These are phyloP conservation scores for Candida pseudoglaebosa DNA, from an alignment of 805 yeast species.

Conservation along the genomic window DNA sequence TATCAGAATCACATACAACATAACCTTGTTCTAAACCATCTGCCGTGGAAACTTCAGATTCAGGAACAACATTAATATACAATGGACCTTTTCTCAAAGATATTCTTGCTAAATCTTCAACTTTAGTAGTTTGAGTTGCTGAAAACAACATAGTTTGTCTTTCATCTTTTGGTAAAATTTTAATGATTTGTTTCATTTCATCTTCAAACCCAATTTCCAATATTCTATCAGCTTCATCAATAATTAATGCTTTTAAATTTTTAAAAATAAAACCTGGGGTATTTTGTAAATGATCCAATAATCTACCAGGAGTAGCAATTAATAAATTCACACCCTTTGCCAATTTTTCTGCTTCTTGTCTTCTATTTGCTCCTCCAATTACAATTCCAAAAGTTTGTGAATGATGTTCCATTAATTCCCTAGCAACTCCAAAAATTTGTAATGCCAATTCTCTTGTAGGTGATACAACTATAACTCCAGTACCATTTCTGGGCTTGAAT, in stretches of 20 bases:
- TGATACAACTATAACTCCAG: constrained; percentile 92
- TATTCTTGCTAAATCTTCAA: constrained; percentile 95
- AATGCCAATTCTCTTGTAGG: constrained; percentile 98
- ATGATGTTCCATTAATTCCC: constrained; percentile 87
- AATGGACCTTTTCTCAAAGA: constrained; percentile 90
- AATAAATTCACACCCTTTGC: constrained; percentile 89
- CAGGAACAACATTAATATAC: constrained; percentile 89
- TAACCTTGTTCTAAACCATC: constrained; percentile 98
- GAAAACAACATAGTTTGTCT: constrained; percentile 97
- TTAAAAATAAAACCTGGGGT: constrained; percentile 91
- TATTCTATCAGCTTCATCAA: constrained; percentile 98
- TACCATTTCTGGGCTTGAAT: constrained; percentile 97
- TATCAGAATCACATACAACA: constrained; percentile 95
- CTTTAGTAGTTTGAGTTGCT: constrained; percentile 99
- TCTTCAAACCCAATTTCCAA: constrained; percentile 98
- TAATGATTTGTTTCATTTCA: constrained; percentile 96
- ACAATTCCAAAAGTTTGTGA: constrained; percentile 95
- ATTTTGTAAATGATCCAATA: constrained; percentile 93
- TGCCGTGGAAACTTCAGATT: constrained; percentile 82
- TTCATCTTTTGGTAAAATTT: constrained; percentile 85
- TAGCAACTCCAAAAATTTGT: constrained; percentile 96
- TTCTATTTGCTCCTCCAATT: constrained; percentile 97
- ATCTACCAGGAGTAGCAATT: constrained; percentile 97
- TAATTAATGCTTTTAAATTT: constrained; percentile 87
- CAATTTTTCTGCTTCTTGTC: constrained; percentile 95